Base-by-base conservation (phyloP, 805 yeast genomes). In the Candida arabinofermentans region DNA sequence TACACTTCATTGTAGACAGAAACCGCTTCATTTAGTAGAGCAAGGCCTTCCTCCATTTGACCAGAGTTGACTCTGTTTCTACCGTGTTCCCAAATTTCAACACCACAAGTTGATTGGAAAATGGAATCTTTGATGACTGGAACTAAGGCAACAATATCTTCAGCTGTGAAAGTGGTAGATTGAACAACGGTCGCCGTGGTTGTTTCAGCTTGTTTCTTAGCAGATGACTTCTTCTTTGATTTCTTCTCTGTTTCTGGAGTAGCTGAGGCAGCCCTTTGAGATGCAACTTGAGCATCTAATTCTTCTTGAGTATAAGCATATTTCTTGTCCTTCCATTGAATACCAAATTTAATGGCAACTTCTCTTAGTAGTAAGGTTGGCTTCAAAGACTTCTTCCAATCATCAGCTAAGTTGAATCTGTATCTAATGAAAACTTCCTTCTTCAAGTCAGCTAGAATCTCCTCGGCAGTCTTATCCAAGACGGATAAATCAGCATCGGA, bases 1-100 rank as follows among this genome's bases (percentile, higher is more conserved):
- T 86, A 86, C 24, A 87, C 79, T 58, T 88, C 96, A 60, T 89
- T 96, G 48, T 79, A 78, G 41, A 88, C 71, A 8, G 83, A 66
- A 27, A 86, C 66, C 23, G 93, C 72, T 61, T 91, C 96, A 24
- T 72, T 64, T 50, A 90, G 65, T 40, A 86, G 71, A 26, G 75
- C 71, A 43, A 82, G 58, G 9, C 90, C 95, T 22, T 77, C 67
- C 7, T 75, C 77, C 46, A 70, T 72, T 27, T 62, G 59, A 42
- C 70, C 57, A 21, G 62, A 48, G 42, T 70, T 64, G 26, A 60
- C 54, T 37, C 71, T 64, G 14, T 37, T 34, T 46, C 54, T 50
- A 39, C 88, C 90, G 53, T 80, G 75, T 33, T 77, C 80, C 72
- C 79, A 80, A 30, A 89, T 76, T 53, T 89, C 93, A 43, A 85